Evolutionary conservation across 2,329 filamentous ascomycete genomes (phyloP).

Genomic region (Fusarium subtropicale): DNA sequence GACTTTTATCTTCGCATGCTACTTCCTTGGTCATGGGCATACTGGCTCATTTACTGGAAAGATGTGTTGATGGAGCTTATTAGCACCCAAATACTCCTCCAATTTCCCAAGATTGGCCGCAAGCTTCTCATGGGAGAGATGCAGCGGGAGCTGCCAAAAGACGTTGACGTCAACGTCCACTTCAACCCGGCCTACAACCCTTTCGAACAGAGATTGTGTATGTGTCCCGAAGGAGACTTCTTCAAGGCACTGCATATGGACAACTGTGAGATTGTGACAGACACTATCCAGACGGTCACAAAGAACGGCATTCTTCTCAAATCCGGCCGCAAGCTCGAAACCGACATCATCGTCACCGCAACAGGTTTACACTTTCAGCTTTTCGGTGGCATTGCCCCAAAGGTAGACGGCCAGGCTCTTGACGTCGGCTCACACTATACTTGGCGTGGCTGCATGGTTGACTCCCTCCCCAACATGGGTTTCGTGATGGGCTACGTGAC

Average conservation of each 20-base stretch:
- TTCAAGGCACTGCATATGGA: constrained; percentile 60
- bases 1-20: constrained; percentile 54
- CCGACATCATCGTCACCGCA: constrained; percentile 77
- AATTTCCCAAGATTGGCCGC: constrained; percentile 43
- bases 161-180: constrained; percentile 68
- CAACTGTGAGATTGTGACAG: constrained; percentile 63
- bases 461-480: constrained; percentile 72
- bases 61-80: constrained; percentile 60
- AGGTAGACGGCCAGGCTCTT: constrained; percentile 65
- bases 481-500: constrained; percentile 74
- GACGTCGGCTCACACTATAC: constrained; percentile 63
- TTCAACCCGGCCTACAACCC: constrained; percentile 74
- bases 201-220: constrained; percentile 81
- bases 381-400: constrained; percentile 63
- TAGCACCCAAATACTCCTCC: constrained; percentile 50
- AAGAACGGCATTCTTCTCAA: constrained; percentile 60
- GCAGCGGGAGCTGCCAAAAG: constrained; percentile 63
- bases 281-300: constrained; percentile 63
- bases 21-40: constrained; percentile 61
- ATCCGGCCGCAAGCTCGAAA: constrained; percentile 63
- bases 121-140: constrained; percentile 57
- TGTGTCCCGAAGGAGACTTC: constrained; percentile 69
- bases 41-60: constrained; percentile 62
- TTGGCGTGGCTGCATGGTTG: constrained; percentile 75
- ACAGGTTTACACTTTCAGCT: constrained; percentile 73